Percentiles rank a stretch among this genome's conserved stretches.
Evolutionary conservation across 805 yeast species (phyloP).

Genomic region (Candida stauntonica): DNA sequence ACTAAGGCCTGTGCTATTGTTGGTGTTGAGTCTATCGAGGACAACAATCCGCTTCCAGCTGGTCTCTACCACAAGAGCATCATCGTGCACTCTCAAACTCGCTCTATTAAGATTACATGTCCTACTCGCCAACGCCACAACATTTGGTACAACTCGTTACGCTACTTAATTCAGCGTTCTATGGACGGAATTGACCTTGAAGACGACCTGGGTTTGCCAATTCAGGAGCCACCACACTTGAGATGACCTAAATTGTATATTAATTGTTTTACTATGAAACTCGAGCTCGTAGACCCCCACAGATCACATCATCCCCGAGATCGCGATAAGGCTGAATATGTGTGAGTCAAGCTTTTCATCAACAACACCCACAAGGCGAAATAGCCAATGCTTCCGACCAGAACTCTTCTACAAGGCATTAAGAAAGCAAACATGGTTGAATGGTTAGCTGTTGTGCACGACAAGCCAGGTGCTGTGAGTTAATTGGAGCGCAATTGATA

Average conservation of each 20-base stretch:
- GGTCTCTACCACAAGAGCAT: constrained; percentile 86
- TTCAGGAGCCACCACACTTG: constrained; percentile 1
- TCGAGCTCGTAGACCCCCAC: too few species aligned
- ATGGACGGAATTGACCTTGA: constrained; percentile 50
- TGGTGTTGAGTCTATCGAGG: constrained; percentile 74
- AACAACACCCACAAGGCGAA: background rate
- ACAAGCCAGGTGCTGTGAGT: constrained; percentile 49
- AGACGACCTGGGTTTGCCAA: constrained; percentile 28
- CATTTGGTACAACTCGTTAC: constrained; percentile 83
- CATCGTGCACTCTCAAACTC: constrained; percentile 58
- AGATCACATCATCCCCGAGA: too few species aligned
- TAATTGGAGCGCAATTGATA: background rate
- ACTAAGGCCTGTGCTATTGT: constrained; percentile 79
- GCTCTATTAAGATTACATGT: constrained; percentile 76
- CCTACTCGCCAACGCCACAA: constrained; percentile 84
- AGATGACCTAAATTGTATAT: background rate
- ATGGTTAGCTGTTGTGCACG: constrained; percentile 67
- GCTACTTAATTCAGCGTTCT: constrained; percentile 65
- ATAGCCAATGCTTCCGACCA: constrained; percentile 11
- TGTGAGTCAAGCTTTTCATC: background rate
- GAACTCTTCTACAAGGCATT: constrained; percentile 7
- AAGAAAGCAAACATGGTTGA: constrained; percentile 40
- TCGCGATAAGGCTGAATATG: too few species aligned
- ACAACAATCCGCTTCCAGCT: constrained; percentile 82
- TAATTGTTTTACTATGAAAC: background rate